Conservation (phyloP, 768 basidiomycete species). For the Mycena alexandri region DNA sequence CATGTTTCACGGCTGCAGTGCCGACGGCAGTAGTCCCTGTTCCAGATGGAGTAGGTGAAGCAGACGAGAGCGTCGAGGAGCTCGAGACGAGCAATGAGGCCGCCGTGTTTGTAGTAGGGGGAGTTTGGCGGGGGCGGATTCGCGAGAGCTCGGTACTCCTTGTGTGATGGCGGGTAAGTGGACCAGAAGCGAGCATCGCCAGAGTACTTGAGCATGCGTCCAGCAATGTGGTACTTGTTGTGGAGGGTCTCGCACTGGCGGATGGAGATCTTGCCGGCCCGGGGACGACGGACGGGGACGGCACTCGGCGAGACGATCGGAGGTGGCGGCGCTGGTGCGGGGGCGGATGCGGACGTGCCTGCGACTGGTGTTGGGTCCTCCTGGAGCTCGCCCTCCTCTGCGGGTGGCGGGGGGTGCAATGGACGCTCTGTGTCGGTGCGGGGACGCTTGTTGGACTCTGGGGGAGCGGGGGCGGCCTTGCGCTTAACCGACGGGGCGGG, state of each 20-base stretch:
- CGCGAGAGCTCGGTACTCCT: conserved; percentile 72
- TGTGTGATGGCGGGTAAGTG: conserved; percentile 73
- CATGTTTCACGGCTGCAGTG: conserved; percentile 73
- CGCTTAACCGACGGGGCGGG: conserved; percentile 63
- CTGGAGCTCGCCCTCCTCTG: conserved; percentile 67
- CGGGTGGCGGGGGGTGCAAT: conserved; percentile 45
- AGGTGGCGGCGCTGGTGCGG: conserved; percentile 40
- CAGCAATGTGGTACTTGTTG: conserved; percentile 76
- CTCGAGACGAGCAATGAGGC: conserved; percentile 82
- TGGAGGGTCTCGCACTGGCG: conserved; percentile 72
- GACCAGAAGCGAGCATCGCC: conserved; percentile 86
- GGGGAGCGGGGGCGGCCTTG: conserved; percentile 57
- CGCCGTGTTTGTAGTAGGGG: conserved; percentile 80
- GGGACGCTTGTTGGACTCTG: conserved; percentile 61
- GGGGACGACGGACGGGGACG: conserved; percentile 76
- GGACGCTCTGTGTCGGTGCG: conserved; percentile 49
- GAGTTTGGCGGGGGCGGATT: conserved; percentile 76
- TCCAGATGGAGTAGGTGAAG: conserved; percentile 89
- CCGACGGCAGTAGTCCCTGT: conserved; percentile 71
- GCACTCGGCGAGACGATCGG: conserved; percentile 45
- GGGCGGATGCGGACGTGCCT: conserved; percentile 42
- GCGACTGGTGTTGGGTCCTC: conserved; percentile 53
- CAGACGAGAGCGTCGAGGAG: conserved; percentile 85
- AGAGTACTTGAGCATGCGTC: conserved; percentile 85
- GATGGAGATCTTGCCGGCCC: conserved; percentile 64